phyloP scores from a whole-genome alignment of 805 yeast species.

The Candida gorgasii region DNA sequence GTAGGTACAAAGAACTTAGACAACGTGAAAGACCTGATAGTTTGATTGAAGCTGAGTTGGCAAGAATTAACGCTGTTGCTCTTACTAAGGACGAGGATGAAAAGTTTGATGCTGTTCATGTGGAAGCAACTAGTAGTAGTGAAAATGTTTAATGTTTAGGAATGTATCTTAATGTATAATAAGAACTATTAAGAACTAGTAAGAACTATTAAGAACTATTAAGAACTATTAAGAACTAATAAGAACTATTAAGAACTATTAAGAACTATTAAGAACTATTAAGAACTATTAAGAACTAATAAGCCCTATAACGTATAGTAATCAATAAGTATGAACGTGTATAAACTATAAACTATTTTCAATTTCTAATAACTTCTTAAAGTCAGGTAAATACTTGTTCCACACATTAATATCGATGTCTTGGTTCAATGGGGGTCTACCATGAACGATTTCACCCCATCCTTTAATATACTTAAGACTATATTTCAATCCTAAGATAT shows the following conservation, averaged over 20 bases:
- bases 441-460: slow-evolving; percentile 43
- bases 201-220: no score
- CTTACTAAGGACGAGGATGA: slow-evolving; percentile 5
- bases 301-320: no score
- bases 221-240: no score
- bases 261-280: no score
- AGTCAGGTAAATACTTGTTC: slow-evolving; percentile 15
- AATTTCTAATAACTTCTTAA: slow-evolving; percentile 11
- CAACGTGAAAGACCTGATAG: slow-evolving; percentile 15
- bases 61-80: slow-evolving; percentile 15
- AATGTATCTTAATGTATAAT: slow-evolving; percentile 1
- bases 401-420: slow-evolving; percentile 20
- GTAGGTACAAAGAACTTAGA: slow-evolving; percentile 17
- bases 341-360: slow-evolving; percentile 15
- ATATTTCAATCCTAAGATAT: slow-evolving; percentile 51
- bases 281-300: no score
- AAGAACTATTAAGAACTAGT: not conserved
- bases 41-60: slow-evolving; percentile 18
- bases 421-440: slow-evolving; percentile 51
- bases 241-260: no score
- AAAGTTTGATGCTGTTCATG: slow-evolving; percentile 8
- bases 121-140: slow-evolving; percentile 6
- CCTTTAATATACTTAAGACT: slow-evolving; percentile 35
- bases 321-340: no score
- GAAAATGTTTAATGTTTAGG: slow-evolving; percentile 4